Evolutionary conservation across 495 filamentous ascomycete genomes (phyloP).

Genomic region (Aspergillus haitiensis): DNA sequence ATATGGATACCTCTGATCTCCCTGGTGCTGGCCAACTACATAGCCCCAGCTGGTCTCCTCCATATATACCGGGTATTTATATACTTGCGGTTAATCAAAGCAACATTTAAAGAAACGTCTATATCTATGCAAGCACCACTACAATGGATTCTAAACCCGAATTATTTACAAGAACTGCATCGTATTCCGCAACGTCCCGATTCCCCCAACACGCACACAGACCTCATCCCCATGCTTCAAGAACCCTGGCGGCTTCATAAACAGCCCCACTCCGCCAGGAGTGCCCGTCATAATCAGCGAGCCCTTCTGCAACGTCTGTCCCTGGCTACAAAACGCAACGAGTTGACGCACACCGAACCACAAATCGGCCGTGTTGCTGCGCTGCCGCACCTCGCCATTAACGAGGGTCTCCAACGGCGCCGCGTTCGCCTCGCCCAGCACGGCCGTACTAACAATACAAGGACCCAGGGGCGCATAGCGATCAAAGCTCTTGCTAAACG

Average conservation of each 20-base stretch:
- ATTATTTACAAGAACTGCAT: not conserved
- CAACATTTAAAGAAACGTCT: no score
- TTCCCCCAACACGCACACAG: not conserved
- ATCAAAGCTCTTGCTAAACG: slow-evolving; percentile 68
- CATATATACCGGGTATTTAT: no score
- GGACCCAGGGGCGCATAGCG: slow-evolving; percentile 70
- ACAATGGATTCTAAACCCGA: no score
- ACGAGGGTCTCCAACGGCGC: slow-evolving; percentile 57
- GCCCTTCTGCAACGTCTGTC: slow-evolving; percentile 65
- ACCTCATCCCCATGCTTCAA: slow-evolving; percentile 25
- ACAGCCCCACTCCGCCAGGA: slow-evolving; percentile 4
- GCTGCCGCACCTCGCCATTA: slow-evolving; percentile 63
- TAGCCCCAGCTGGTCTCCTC: no score
- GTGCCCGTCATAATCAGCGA: slow-evolving; percentile 73
- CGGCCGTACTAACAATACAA: not conserved
- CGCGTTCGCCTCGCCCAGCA: slow-evolving; percentile 52
- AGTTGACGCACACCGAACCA: slow-evolving; percentile 65
- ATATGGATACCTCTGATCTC: no score
- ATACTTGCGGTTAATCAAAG: no score
- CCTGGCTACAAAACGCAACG: slow-evolving; percentile 63
- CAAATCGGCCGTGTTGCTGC: slow-evolving; percentile 63
- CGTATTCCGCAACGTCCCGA: not conserved
- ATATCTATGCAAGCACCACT: no score
- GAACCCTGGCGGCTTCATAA: slow-evolving; percentile 10
- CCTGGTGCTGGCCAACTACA: no score